Conservation (phyloP, 2,329 filamentous ascomycete species). For the Fusarium protoensiforme region DNA sequence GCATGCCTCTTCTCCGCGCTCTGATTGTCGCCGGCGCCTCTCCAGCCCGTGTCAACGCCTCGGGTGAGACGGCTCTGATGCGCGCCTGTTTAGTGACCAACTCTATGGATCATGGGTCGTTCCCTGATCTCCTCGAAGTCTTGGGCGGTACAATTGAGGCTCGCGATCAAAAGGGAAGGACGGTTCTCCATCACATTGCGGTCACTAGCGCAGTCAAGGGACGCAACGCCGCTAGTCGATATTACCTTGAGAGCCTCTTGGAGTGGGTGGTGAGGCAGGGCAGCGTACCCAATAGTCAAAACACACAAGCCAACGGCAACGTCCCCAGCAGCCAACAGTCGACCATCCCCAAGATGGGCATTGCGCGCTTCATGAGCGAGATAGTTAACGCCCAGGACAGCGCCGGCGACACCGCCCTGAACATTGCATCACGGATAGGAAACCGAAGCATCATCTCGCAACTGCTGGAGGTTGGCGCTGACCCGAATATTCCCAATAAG, state of each 20-base stretch:
- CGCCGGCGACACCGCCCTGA: constrained; percentile 92
- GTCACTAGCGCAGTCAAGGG: constrained; percentile 96
- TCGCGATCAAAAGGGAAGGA: constrained; percentile 87
- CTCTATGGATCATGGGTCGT: constrained; percentile 89
- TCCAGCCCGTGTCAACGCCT: constrained; percentile 87
- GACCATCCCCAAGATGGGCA: constrained; percentile 75
- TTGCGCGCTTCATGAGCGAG: constrained; percentile 94
- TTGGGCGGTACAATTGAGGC: constrained; percentile 91
- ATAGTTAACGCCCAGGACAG: constrained; percentile 97
- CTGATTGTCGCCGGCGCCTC: constrained; percentile 87
- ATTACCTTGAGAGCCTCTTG: constrained; percentile 93
- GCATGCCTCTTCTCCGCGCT: constrained; percentile 82
- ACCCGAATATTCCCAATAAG: constrained; percentile 90
- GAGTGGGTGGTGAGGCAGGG: constrained; percentile 94
- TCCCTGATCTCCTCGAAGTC: constrained; percentile 89
- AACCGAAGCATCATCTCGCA: constrained; percentile 98
- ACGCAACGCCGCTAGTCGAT: constrained; percentile 88
- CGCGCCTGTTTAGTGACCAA: constrained; percentile 94
- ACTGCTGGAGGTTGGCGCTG: constrained; percentile 91
- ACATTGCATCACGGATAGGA: constrained; percentile 91
- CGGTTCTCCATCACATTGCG: constrained; percentile 95
- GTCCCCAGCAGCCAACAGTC: constrained; percentile 54
- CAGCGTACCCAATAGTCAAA: constrained; percentile 68
- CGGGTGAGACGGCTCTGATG: constrained; percentile 93
- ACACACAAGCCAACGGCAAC: constrained; percentile 47